These are phyloP conservation scores for Saitozyma podzolica DNA, from an alignment of 768 basidiomycete genomes.

Conservation along the genomic window DNA sequence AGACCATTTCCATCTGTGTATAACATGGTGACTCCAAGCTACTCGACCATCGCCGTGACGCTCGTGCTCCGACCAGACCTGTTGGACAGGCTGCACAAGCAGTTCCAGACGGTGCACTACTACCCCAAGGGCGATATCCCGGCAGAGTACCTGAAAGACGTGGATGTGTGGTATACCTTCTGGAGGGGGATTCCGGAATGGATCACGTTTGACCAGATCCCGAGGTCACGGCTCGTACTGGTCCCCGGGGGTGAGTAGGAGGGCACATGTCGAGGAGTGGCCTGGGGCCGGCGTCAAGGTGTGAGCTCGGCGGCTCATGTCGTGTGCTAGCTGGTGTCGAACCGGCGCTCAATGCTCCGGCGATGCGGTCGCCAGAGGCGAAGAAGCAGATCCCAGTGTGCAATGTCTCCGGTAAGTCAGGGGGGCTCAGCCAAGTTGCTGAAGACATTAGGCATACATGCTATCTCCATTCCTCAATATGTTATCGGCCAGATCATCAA, in stretches of 20 bases:
- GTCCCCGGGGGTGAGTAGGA: conserved; percentile 29
- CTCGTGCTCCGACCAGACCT: too few species aligned
- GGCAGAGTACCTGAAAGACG: conserved; percentile 17
- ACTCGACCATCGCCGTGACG: too few species aligned
- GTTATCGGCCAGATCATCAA: not conserved
- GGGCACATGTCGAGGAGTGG: not conserved
- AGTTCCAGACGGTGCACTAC: conserved; percentile 37
- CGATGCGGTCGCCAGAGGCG: conserved; percentile 14
- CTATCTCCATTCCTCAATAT: conserved; percentile 40
- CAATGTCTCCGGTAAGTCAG: conserved; percentile 19
- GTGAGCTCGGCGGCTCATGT: conserved; percentile 5
- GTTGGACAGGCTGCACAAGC: conserved; percentile 16
- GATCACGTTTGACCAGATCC: conserved; percentile 21
- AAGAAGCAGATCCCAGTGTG: conserved; percentile 26
- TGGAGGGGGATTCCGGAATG: conserved; percentile 23
- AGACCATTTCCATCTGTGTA: too few species aligned
- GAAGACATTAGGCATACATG: conserved; percentile 39
- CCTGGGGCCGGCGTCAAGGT: too few species aligned
- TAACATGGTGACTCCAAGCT: too few species aligned
- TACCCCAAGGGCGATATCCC: conserved; percentile 20
- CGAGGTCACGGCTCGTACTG: conserved; percentile 29
- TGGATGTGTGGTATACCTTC: conserved; percentile 31
- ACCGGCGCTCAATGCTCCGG: conserved; percentile 11
- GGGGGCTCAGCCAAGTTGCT: not conserved
- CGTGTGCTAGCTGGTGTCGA: conserved; percentile 29